Base-by-base conservation (phyloP, 2,329 filamentous ascomycete species). In the Beauveria asiatica region DNA sequence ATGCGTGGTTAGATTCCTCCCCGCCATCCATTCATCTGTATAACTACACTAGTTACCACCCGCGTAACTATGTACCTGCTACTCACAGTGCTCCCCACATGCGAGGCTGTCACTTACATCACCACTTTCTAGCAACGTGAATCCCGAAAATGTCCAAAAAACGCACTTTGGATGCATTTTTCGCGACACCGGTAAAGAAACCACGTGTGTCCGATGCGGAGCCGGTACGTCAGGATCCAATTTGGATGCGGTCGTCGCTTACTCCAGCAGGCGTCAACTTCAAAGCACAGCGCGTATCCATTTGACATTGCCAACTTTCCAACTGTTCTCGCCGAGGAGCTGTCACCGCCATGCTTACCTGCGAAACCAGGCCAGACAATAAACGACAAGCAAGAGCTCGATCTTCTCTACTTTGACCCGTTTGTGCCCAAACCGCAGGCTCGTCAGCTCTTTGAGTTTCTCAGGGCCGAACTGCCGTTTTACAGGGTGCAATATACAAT, bases 401-500 rank as follows among this genome's bases (percentile, higher is more conserved):
- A 92, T 68, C 77, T 93, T 0, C 73, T 92, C 9, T 90, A 90
- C 72, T 92, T 87, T 69, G 80, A 90, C 66, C 88, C 89, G 0
- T 92, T 88, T 64, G 79, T 92, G 4, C 81, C 86, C 0, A 73
- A 76, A 2, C 71, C 78, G 13, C 76, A 83, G 11, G 77, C 83
- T 21, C 77, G 78, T 3, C 76, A 82, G 4, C 72, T 91, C 0
- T 93, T 92, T 71, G 74, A 83, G 16, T 91, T 91, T 67, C 78
- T 93, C 1, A 83, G 89, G 1, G 72, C 77, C n/a, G 80, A 88
- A 62, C 73, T 93, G 1, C 87, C 87, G 9, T 92, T 92, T 73
- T 90, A 92, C 67, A 81, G 87, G 57, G 88, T 92, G 4, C 80
- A 84, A 65, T 92, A 92, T 67, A 84, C 79, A 37, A 89, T 92